Conservation (phyloP, 1,284 basidiomycete species). For the Boletellus dicymbophilus region DNA sequence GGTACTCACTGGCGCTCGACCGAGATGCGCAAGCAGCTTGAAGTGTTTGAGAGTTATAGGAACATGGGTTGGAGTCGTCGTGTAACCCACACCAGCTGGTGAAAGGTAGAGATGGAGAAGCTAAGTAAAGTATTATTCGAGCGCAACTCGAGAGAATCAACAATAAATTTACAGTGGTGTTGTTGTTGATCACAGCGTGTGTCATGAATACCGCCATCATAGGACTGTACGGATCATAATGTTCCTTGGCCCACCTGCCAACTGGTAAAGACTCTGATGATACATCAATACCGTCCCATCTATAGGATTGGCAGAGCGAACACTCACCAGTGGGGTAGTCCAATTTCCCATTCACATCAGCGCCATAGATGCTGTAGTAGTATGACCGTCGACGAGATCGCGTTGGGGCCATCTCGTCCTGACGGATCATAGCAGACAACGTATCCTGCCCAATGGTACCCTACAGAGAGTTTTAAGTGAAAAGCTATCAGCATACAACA, state of each 20-base stretch:
- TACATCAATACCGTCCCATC: conserved; percentile 2
- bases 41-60: conserved; percentile 77
- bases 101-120: conserved; percentile 48
- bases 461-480: conserved; percentile 34
- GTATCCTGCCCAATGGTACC: conserved; percentile 67
- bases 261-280: conserved; percentile 54
- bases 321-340: conserved; percentile 55
- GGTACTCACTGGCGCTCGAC: conserved; percentile 53
- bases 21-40: conserved; percentile 64
- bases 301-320: neutral
- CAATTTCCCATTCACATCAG: conserved; percentile 46
- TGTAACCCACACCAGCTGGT: conserved; percentile 28
- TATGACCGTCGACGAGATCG: conserved; percentile 55
- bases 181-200: conserved; percentile 69
- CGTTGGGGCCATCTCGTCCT: conserved; percentile 63
- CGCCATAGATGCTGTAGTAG: conserved; percentile 41
- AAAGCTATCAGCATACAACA: neutral
- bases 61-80: conserved; percentile 40
- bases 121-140: conserved; percentile 34
- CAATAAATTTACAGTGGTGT: conserved; percentile 44
- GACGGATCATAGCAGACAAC: conserved; percentile 65
- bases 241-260: conserved; percentile 56
- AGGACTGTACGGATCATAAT: conserved; percentile 54
- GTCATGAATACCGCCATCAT: conserved; percentile 69
- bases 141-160: neutral